Base-by-base conservation (phyloP, 2,329 filamentous ascomycete genomes). In the Pseudogymnoascus sp. region DNA sequence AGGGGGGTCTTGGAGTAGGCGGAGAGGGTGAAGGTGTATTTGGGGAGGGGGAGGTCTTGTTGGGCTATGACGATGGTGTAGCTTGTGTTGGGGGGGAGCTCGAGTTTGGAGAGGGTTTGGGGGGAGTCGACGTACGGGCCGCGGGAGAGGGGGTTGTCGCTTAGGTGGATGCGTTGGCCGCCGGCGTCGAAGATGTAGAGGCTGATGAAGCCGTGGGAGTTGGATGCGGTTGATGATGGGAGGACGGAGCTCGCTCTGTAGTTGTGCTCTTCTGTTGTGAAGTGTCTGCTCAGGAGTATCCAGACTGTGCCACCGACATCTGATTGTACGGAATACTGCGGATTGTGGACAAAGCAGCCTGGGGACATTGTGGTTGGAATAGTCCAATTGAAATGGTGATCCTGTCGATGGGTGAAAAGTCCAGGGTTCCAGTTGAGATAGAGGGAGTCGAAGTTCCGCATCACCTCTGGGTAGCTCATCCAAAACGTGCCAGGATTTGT, bases 381-480 rank as follows among this genome's bases (percentile, higher is more conserved):
- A 1, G 87, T 81, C 94, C 94, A 99, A 2, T 82, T 81, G 71
- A 97, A 96, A 75, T 99, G 94, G 62, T 92, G 85, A 69, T 99
- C 92, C 73, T 96, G 88, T 7, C 92, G 86, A 71, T 89, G 78
- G 1, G 79, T 79, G 75, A 99, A 99, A 0, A 96, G 79, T 0
- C 83, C 82, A 0, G 94, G 92, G 67, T 96, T 97, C 94, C 94
- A 99, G 75, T 97, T 99, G 62, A 99, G 80, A 74, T 97, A 99
- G 67, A 99, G 84, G 16, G 92, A 96, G 72, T 97, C 92, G 66
- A 97, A 99, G 71, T 96, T 87, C 70, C 96, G 92, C 36, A 91
- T 83, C 3, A 97, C 86, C 66, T 92, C 90, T 68, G 96, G 90
- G 28, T 94, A 85, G 23, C 88, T 86, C 76, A 97, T 95, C 93